phyloP scores from a whole-genome alignment of 169 alveolate genomes.

The Babesia microti region DNA sequence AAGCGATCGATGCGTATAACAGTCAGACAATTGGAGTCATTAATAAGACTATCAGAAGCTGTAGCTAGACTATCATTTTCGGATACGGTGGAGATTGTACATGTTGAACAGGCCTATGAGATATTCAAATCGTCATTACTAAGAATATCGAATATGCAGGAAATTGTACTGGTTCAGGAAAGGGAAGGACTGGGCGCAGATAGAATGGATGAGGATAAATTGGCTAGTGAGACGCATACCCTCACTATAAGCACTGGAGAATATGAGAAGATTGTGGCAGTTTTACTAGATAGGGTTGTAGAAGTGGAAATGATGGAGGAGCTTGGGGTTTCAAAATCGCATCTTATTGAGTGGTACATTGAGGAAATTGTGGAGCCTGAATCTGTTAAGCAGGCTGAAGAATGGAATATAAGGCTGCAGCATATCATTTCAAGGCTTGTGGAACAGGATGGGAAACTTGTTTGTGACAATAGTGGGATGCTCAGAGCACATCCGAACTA shows the following conservation, averaged over 20 bases:
- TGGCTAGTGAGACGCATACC: conserved; percentile 8
- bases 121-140: conserved; percentile 74
- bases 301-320: conserved; percentile 49
- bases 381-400: conserved; percentile 55
- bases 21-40: conserved; percentile 89
- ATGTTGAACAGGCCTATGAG: conserved; percentile 85
- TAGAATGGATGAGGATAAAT: conserved; percentile 1
- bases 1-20: conserved; percentile 85
- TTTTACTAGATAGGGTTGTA: conserved; percentile 52
- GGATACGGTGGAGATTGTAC: conserved; percentile 72
- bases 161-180: conserved; percentile 34
- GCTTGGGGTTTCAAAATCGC: conserved; percentile 45
- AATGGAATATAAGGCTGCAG: conserved; percentile 55
- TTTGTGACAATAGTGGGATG: conserved; percentile 39
- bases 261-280: conserved; percentile 53
- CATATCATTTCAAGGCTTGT: conserved; percentile 47
- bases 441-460: conserved; percentile 50
- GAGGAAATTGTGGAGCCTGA: conserved; percentile 46
- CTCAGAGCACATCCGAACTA: conserved; percentile 62
- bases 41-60: conserved; percentile 88
- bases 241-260: conserved; percentile 40
- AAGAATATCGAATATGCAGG: conserved; percentile 51
- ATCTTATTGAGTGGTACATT: conserved; percentile 54
- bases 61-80: conserved; percentile 86
- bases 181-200: conserved; percentile 11